A percentile compares a stretch with the other conserved stretches of the same genome.
phyloP scores from a whole-genome alignment of 225 moss, liverwort and hornwort species.

The Antitrichia curtipendula region DNA sequence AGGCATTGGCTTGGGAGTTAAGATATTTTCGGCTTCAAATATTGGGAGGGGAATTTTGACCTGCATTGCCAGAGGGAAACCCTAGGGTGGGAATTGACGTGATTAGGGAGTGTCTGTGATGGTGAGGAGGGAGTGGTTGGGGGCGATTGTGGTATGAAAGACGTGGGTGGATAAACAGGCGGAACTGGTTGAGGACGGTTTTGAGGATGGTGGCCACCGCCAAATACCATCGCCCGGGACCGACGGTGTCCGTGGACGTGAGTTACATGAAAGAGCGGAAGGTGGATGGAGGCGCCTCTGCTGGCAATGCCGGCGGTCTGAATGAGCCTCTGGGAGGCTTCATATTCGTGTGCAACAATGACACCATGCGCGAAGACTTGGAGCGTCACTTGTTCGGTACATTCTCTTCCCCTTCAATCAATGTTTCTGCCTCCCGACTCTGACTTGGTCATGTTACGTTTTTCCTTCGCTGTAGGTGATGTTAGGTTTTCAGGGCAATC shows the following conservation, averaged over 20 bases:
- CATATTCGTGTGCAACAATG: constrained; percentile 99
- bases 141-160: constrained; percentile 10
- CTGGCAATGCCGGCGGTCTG: constrained; percentile 25
- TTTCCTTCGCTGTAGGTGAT: not conserved
- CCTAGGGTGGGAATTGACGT: constrained; percentile 3
- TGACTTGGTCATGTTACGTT: not conserved
- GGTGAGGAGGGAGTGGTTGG: not conserved
- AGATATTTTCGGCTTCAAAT: not conserved
- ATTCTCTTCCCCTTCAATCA: not conserved
- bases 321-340: constrained; percentile 93
- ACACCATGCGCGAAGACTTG: constrained; percentile 94
- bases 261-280: constrained; percentile 43
- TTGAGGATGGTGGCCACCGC: constrained; percentile 86
- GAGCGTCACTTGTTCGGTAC: constrained; percentile 94
- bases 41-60: not conserved
- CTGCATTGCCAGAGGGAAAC: not conserved
- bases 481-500: not conserved
- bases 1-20: not conserved
- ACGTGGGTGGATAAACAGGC: not conserved
- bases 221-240: constrained; percentile 34
- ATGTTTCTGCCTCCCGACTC: not conserved
- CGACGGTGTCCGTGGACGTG: constrained; percentile 30
- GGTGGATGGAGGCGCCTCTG: constrained; percentile 19
- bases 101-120: not conserved
- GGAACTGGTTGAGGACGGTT: constrained; percentile 27